phyloP scores from a whole-genome alignment of 768 basidiomycete genomes.

The Podaxis sp. region DNA sequence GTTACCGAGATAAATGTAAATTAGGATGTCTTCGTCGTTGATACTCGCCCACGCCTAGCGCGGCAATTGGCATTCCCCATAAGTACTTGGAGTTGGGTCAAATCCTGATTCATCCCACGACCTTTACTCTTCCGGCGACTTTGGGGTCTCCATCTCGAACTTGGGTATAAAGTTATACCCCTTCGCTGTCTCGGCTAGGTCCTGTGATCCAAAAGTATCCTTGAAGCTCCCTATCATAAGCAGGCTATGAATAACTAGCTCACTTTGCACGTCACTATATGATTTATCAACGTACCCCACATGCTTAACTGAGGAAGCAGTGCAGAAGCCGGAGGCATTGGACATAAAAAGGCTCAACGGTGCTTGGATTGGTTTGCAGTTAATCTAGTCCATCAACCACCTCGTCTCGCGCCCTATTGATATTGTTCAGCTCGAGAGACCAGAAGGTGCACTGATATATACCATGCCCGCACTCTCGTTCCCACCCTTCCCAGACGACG shows the following conservation, averaged over 20 bases:
- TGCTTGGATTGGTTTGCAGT: not conserved
- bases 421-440: not conserved
- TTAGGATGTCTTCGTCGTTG: too few relatives aligned
- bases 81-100: not conserved
- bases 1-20: too few relatives aligned
- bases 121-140: not conserved
- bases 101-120: not conserved
- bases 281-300: not conserved
- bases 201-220: not conserved
- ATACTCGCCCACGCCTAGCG: too few relatives aligned
- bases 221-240: not conserved
- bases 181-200: not conserved
- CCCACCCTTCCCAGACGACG: constrained; percentile 50
- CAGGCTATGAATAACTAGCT: not conserved
- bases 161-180: not conserved
- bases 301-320: not conserved
- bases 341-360: not conserved
- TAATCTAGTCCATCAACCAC: not conserved
- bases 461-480: constrained; percentile 23
- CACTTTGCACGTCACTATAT: too few relatives aligned
- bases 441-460: not conserved
- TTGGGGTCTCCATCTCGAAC: not conserved
- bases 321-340: not conserved
- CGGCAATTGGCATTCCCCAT: too few relatives aligned
- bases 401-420: not conserved